Conservation (phyloP, 768 basidiomycete species). For the Tricholoma sp. region DNA sequence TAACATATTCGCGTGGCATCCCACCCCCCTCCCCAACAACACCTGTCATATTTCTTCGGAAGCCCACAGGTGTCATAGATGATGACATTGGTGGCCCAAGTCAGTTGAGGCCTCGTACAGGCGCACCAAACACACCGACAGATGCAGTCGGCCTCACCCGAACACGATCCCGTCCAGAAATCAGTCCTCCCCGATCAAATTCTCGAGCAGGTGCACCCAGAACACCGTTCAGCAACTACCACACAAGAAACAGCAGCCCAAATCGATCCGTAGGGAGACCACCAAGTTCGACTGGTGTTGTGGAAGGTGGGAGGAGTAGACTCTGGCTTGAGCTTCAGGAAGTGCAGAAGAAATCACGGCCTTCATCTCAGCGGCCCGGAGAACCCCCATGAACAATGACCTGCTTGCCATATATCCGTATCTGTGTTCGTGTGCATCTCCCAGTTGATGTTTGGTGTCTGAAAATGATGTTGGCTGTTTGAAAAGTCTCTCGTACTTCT, state of each 20-base stretch:
- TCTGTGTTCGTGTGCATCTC: conserved; percentile 10
- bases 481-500: background rate
- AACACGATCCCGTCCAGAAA: conserved; percentile 33
- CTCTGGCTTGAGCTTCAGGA: conserved; percentile 55
- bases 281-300: conserved; percentile 26
- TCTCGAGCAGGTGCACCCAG: conserved; percentile 21
- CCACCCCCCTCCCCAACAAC: background rate
- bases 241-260: conserved; percentile 14
- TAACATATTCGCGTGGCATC: background rate
- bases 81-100: background rate
- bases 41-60: conserved; percentile 1
- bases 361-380: conserved; percentile 37
- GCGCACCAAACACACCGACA: conserved; percentile 11
- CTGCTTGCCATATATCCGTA: background rate
- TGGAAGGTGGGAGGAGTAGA: conserved; percentile 36
- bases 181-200: conserved; percentile 32
- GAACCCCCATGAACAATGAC: conserved; percentile 26
- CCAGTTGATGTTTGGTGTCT: background rate
- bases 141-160: conserved; percentile 13
- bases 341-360: conserved; percentile 41
- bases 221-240: conserved; percentile 2
- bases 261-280: conserved; percentile 14
- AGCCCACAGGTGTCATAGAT: background rate
- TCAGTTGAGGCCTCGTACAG: conserved; percentile 1
- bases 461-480: background rate